Base-by-base conservation (phyloP, 2,329 filamentous ascomycete genomes). In the Botryosphaeria dothidea region DNA sequence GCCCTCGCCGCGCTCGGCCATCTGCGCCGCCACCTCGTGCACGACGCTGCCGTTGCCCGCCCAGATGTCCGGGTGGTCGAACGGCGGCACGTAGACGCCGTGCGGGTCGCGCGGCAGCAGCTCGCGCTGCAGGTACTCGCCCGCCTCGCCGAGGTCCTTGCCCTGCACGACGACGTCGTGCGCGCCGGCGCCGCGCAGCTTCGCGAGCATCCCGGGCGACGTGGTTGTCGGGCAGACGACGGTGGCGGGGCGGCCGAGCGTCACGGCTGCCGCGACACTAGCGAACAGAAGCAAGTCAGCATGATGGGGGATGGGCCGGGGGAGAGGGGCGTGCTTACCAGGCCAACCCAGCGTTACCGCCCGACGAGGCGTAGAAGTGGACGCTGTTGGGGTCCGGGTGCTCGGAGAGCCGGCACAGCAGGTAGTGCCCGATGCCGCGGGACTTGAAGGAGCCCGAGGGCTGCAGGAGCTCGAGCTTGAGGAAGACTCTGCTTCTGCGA, bases 381-480 rank as follows among this genome's bases (percentile, higher is more conserved):
- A 83, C 79, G 5, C 56, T 36, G 70, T 70, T 46, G 71, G 64
- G 71, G 67, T 4, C 69, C 66, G 67, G 79, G 70, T 68, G 77
- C 72, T 74, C 73, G 64, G 78, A 76, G 19, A 81, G 78, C 60
- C 75, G 73, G 68, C 82, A 80, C 61, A 88, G 82, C 74, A 92
- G 88, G 74, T 91, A 84, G 76, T 91, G 86, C 57, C 91, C 91
- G 67, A 94, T 86, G 31, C 90, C 91, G 69, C 80, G 71, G 52
- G 91, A 93, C 77, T 96, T 95, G 86, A 96, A 96, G 43, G 91
- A 93, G 68, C 91, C 91, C 23, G 90, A 90, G 4, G 92, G 92
- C 73, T 96, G 92, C 63, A 93, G 85, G 74, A 91, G 92, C 71
- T 96, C 92, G 67, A 95, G 86, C 77, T 96, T 96, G 72, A 96